These are phyloP conservation scores for Dipodascus albidus DNA, from an alignment of 805 yeast species.

Conservation along the genomic window DNA sequence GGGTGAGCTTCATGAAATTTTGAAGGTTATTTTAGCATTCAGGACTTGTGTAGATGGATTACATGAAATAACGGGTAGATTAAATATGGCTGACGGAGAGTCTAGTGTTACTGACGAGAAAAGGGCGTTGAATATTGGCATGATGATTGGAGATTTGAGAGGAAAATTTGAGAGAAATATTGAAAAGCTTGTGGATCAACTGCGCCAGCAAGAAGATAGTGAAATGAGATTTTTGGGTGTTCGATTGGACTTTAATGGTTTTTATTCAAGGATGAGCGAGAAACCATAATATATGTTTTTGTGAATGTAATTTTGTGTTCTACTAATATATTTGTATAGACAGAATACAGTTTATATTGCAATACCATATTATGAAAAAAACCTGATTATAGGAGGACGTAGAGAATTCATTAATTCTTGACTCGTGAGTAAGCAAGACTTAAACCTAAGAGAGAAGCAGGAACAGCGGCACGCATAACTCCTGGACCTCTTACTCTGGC, in stretches of 20 bases:
- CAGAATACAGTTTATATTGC: too few relatives aligned
- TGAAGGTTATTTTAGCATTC: slow-evolving; percentile 21
- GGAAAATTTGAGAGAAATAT: slow-evolving; percentile 16
- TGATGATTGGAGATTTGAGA: slow-evolving; percentile 10
- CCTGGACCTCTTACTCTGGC: too few relatives aligned
- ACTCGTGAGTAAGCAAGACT: too few relatives aligned
- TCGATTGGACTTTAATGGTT: slow-evolving; percentile 27
- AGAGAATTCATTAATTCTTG: too few relatives aligned
- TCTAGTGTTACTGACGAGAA: slow-evolving; percentile 6
- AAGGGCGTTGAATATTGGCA: slow-evolving; percentile 11
- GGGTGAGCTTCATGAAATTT: slow-evolving; percentile 23
- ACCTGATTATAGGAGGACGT: too few relatives aligned
- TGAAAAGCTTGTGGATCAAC: slow-evolving; percentile 17
- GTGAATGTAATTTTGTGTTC: too few relatives aligned
- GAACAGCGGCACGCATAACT: too few relatives aligned
- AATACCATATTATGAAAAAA: too few relatives aligned
- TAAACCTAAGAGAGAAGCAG: too few relatives aligned
- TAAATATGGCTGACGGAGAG: neutral
- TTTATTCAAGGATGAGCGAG: slow-evolving; percentile 12
- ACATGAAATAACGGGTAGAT: slow-evolving; percentile 15
- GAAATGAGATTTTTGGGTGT: slow-evolving; percentile 26
- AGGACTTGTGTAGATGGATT: slow-evolving; percentile 14
- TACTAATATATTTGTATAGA: too few relatives aligned
- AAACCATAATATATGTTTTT: too few relatives aligned
- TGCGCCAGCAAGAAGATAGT: slow-evolving; percentile 19